These are phyloP conservation scores for Mycogone perniciosa DNA, from an alignment of 2,329 filamentous ascomycete genomes.

Conservation along the genomic window DNA sequence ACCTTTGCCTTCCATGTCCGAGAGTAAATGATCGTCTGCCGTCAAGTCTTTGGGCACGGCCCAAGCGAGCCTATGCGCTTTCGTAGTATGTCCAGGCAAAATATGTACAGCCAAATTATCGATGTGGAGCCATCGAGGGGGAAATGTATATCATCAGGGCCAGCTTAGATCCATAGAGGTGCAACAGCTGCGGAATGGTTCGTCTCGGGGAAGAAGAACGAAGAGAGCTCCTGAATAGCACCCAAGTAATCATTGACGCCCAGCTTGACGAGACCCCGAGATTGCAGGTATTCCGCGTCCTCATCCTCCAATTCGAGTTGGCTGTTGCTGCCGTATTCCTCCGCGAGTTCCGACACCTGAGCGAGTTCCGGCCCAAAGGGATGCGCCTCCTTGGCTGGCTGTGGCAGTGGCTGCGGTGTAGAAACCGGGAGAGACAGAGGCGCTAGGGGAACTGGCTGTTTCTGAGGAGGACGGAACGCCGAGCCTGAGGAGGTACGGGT, in stretches of 20 bases:
- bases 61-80: constrained; percentile 9
- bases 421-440: constrained; percentile 28
- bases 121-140: neutral
- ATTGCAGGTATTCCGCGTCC: constrained; percentile 57
- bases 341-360: constrained; percentile 86
- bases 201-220: constrained; percentile 49
- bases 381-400: constrained; percentile 40
- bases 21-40: no score
- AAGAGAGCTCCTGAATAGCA: constrained; percentile 67
- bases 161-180: constrained; percentile 43
- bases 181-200: constrained; percentile 27
- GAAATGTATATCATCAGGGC: neutral
- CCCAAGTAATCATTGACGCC: constrained; percentile 75
- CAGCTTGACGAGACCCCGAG: constrained; percentile 66
- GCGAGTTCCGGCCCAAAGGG: constrained; percentile 88
- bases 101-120: constrained; percentile 28
- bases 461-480: constrained; percentile 25
- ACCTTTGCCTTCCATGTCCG: neutral
- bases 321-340: constrained; percentile 69
- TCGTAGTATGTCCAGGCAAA: constrained; percentile 22
- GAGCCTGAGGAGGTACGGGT: constrained; percentile 46
- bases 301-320: constrained; percentile 59
- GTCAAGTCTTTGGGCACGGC: neutral
- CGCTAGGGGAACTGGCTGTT: constrained; percentile 23
- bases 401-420: constrained; percentile 31